Percentiles rank a stretch among this genome's conserved stretches.
These are phyloP conservation scores for Fusarium nurragi DNA, from an alignment of 2,329 filamentous ascomycete genomes.

Conservation along the genomic window DNA sequence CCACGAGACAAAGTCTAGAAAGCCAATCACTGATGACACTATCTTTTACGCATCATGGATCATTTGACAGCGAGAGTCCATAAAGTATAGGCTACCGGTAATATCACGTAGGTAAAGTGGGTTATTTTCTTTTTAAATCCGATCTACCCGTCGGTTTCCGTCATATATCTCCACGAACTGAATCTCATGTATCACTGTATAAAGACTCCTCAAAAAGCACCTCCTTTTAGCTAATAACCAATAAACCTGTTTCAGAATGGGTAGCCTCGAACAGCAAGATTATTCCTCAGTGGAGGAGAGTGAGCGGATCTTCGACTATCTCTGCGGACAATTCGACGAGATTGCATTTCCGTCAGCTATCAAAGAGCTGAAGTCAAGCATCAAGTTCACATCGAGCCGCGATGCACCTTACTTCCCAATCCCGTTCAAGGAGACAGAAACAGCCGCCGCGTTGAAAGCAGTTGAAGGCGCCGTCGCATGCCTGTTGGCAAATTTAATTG, in stretches of 20 bases:
- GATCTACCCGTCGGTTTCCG: constrained; percentile 10
- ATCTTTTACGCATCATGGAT: not conserved
- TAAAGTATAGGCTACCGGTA: not conserved
- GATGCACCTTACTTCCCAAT: constrained; percentile 57
- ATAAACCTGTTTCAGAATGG: constrained; percentile 10
- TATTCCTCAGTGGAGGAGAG: constrained; percentile 40
- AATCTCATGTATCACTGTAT: constrained; percentile 5
- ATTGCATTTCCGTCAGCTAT: constrained; percentile 45
- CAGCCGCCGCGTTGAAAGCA: constrained; percentile 55
- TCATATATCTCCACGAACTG: not conserved
- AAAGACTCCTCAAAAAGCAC: constrained; percentile 20
- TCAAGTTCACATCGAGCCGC: constrained; percentile 49
- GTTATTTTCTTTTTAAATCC: not conserved
- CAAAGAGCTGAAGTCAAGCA: constrained; percentile 33
- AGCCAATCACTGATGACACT: not conserved
- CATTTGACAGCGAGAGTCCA: not conserved
- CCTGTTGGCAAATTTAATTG: constrained; percentile 45
- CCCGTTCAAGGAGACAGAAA: constrained; percentile 59
- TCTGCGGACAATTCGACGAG: constrained; percentile 42
- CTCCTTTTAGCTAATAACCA: not conserved
- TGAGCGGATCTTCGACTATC: constrained; percentile 33
- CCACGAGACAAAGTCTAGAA: not conserved
- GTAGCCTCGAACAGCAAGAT: constrained; percentile 17
- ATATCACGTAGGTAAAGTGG: not conserved
- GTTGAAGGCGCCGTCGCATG: constrained; percentile 52